phyloP scores from a whole-genome alignment of 2,329 filamentous ascomycete genomes.

The Paraphoma sp. region DNA sequence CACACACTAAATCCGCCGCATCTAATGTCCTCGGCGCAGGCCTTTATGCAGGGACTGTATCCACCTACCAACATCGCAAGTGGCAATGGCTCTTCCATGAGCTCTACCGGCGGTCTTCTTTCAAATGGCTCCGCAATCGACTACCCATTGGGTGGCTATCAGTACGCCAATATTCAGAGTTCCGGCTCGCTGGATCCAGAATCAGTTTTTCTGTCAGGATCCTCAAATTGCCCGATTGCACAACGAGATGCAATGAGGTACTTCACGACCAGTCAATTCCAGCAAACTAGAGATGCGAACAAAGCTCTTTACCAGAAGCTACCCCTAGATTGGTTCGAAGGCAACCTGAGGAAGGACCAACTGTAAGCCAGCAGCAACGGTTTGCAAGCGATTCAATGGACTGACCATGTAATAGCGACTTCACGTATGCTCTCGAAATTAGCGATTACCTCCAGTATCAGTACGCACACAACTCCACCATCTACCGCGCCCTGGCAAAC shows the following conservation, averaged over 20 bases:
- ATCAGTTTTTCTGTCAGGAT: constrained; percentile 59
- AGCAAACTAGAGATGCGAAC: constrained; percentile 46
- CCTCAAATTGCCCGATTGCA: constrained; percentile 52
- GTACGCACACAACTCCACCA: constrained; percentile 58
- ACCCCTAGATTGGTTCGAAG: constrained; percentile 52
- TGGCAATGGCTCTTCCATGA: constrained; percentile 17
- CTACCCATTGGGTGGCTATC: constrained; percentile 62
- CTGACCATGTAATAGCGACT: constrained; percentile 46
- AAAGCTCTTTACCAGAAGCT: constrained; percentile 56
- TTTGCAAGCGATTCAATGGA: neutral
- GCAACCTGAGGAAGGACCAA: constrained; percentile 44
- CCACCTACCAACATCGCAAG: constrained; percentile 54
- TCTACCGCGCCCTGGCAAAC: constrained; percentile 43
- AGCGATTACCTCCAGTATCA: constrained; percentile 65
- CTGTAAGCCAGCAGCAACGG: constrained; percentile 22
- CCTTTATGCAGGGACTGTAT: constrained; percentile 68
- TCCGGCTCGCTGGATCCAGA: constrained; percentile 55
- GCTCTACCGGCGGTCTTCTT: constrained; percentile 48
- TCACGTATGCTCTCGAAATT: constrained; percentile 60
- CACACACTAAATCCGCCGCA: constrained; percentile 57
- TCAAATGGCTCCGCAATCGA: constrained; percentile 57
- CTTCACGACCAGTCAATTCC: constrained; percentile 49
- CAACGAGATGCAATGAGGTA: constrained; percentile 50
- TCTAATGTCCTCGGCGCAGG: constrained; percentile 61
- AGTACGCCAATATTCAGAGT: constrained; percentile 61